Percentiles rank a stretch among this genome's conserved stretches.
Conservation (phyloP, 1,284 basidiomycete species). For the Fomitopsis pinicola region DNA sequence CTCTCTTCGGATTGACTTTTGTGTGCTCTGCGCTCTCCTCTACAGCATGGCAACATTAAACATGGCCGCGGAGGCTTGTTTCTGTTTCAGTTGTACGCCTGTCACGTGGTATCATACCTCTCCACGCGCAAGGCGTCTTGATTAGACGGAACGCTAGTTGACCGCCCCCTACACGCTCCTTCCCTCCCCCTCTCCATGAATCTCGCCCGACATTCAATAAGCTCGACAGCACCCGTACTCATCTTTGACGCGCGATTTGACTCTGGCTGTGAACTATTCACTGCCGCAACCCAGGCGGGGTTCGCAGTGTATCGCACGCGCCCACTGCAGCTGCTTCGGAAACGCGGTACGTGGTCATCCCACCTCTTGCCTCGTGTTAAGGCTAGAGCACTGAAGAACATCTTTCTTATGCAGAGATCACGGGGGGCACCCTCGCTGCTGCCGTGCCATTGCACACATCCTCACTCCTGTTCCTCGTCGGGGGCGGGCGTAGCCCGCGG, state of each 20-base stretch:
- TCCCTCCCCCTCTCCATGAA: constrained; percentile 58
- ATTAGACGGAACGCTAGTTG: neutral
- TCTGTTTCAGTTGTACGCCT: neutral
- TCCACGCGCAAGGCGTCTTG: neutral
- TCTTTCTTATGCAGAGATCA: constrained; percentile 47
- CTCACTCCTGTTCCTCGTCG: constrained; percentile 85
- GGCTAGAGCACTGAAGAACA: constrained; percentile 1
- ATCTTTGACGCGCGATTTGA: constrained; percentile 79
- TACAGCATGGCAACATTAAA: too few relatives aligned
- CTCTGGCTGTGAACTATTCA: constrained; percentile 76
- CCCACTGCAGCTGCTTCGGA: constrained; percentile 76
- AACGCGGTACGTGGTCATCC: constrained; percentile 54
- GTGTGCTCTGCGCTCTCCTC: neutral
- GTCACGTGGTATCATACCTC: constrained; percentile 2
- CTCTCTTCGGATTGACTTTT: neutral
- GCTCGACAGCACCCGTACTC: constrained; percentile 71
- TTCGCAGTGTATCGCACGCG: constrained; percentile 84
- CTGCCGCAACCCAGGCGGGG: constrained; percentile 76
- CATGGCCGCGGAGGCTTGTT: too few relatives aligned
- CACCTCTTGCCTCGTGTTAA: constrained; percentile 6
- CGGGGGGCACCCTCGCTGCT: constrained; percentile 75
- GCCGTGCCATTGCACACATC: constrained; percentile 81
- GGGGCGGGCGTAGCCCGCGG: constrained; percentile 85
- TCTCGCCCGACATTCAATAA: constrained; percentile 83
- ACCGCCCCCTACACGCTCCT: constrained; percentile 10